These are phyloP conservation scores for Dendrostoma leiphaemia DNA, from an alignment of 2,329 filamentous ascomycete species.

Conservation along the genomic window DNA sequence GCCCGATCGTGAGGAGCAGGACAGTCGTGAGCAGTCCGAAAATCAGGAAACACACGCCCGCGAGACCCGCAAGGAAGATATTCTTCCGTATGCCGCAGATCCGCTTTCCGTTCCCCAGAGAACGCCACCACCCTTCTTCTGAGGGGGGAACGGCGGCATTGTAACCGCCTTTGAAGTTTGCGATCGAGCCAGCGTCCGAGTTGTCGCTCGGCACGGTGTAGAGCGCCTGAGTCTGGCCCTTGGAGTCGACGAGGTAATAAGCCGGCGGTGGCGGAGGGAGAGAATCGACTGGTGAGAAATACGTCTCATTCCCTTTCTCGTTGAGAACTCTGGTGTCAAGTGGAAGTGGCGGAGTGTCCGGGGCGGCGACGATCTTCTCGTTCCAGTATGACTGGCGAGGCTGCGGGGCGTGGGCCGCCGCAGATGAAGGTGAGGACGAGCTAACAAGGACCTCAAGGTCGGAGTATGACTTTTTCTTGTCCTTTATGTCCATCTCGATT, in stretches of 20 bases:
- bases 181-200: not conserved
- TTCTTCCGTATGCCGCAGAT: conserved; percentile 12
- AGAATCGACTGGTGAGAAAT: conserved; percentile 3
- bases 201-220: conserved; percentile 8
- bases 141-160: not conserved
- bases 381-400: conserved; percentile 14
- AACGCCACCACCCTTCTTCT: not conserved
- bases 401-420: not conserved
- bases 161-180: not conserved
- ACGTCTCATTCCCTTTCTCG: not conserved
- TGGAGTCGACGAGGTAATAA: conserved; percentile 14
- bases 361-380: conserved; percentile 11
- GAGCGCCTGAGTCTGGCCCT: conserved; percentile 11
- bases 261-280: conserved; percentile 7
- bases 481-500: not conserved
- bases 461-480: conserved; percentile 11
- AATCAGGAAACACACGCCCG: conserved; percentile 4
- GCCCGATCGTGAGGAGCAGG: conserved; percentile 3
- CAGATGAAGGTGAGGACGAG: not conserved
- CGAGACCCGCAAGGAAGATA: conserved; percentile 2
- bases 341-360: not conserved
- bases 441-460: conserved; percentile 14
- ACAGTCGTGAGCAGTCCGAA: conserved; percentile 9
- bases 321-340: not conserved
- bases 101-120: not conserved